phyloP scores from a whole-genome alignment of 768 basidiomycete genomes.

The Trametes cingulata region DNA sequence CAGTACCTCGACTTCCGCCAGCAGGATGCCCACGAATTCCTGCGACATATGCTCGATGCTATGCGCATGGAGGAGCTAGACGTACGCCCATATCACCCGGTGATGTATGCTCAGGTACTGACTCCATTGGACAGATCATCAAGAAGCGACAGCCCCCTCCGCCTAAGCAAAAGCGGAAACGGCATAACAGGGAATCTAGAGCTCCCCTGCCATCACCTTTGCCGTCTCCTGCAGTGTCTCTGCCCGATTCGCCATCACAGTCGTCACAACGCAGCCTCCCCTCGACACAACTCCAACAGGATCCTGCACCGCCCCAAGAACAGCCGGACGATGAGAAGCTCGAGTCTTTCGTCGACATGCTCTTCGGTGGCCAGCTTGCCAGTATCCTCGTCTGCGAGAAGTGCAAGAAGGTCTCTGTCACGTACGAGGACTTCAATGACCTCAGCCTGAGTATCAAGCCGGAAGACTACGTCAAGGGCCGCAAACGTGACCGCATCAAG shows the following conservation, averaged over 20 bases:
- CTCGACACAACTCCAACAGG: not conserved
- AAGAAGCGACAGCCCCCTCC: constrained; percentile 60
- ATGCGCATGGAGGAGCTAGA: constrained; percentile 96
- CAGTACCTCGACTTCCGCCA: constrained; percentile 95
- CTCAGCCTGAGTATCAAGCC: constrained; percentile 87
- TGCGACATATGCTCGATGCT: constrained; percentile 85
- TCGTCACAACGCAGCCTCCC: not conserved
- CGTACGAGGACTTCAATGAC: constrained; percentile 93
- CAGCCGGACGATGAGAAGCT: constrained; percentile 49
- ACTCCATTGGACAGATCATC: constrained; percentile 63
- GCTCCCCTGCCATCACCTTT: constrained; percentile 1
- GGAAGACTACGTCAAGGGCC: constrained; percentile 70
- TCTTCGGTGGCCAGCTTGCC: constrained; percentile 87
- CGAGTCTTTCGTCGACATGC: constrained; percentile 80
- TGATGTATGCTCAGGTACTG: not conserved
- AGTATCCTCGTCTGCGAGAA: constrained; percentile 92
- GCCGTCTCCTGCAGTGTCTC: not conserved
- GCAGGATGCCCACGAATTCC: constrained; percentile 94
- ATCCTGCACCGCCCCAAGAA: not conserved
- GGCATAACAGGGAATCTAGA: not conserved
- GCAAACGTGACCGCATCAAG: constrained; percentile 78
- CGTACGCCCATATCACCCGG: constrained; percentile 41
- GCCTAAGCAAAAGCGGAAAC: constrained; percentile 42
- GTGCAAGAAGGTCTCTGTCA: constrained; percentile 92
- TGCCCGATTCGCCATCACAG: not conserved